A percentile compares a stretch with the other conserved stretches of the same genome.
phyloP scores from a whole-genome alignment of 2,329 filamentous ascomycete genomes.

The Cladosporium phlei region DNA sequence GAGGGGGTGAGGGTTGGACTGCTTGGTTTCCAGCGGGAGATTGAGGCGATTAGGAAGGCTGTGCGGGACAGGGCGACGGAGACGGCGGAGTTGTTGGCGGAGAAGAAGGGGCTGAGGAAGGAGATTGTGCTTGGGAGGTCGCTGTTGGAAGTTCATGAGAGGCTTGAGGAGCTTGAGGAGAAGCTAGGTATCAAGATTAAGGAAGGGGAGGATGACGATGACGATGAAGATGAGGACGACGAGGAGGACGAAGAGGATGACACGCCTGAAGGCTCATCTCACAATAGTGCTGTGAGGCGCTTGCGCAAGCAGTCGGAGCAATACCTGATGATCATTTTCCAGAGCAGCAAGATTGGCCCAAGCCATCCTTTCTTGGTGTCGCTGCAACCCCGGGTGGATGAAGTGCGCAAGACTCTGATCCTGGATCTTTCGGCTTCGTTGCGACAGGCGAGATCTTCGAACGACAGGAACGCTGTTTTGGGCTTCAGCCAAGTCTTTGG shows the following conservation, averaged over 20 bases:
- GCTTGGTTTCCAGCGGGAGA: slow-evolving; percentile 76
- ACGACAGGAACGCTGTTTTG: slow-evolving; percentile 44
- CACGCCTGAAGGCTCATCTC: slow-evolving; percentile 32
- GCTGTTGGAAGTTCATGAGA: slow-evolving; percentile 63
- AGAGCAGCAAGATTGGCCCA: slow-evolving; percentile 48
- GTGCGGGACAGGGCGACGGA: slow-evolving; percentile 62
- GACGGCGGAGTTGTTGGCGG: slow-evolving; percentile 57
- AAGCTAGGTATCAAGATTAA: slow-evolving; percentile 50
- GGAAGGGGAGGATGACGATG: slow-evolving; percentile 27
- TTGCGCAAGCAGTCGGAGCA: slow-evolving; percentile 54
- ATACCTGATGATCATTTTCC: slow-evolving; percentile 52
- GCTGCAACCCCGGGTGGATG: slow-evolving; percentile 52
- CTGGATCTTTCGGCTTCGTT: slow-evolving; percentile 61
- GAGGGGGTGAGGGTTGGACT: slow-evolving; percentile 85
- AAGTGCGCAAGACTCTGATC: slow-evolving; percentile 58
- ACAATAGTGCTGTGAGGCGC: slow-evolving; percentile 33
- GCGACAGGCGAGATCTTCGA: slow-evolving; percentile 49
- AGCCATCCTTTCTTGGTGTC: slow-evolving; percentile 60
- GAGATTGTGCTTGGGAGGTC: slow-evolving; percentile 58
- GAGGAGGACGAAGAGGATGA: slow-evolving; percentile 32
- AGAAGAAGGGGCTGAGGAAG: slow-evolving; percentile 60
- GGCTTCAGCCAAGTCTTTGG: slow-evolving; percentile 57
- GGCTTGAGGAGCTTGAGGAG: slow-evolving; percentile 60
- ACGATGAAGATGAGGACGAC: slow-evolving; percentile 26
- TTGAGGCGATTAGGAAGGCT: slow-evolving; percentile 65